These are phyloP conservation scores for Toxoplasma gondii DNA, from an alignment of 169 alveolate species.

Conservation along the genomic window DNA sequence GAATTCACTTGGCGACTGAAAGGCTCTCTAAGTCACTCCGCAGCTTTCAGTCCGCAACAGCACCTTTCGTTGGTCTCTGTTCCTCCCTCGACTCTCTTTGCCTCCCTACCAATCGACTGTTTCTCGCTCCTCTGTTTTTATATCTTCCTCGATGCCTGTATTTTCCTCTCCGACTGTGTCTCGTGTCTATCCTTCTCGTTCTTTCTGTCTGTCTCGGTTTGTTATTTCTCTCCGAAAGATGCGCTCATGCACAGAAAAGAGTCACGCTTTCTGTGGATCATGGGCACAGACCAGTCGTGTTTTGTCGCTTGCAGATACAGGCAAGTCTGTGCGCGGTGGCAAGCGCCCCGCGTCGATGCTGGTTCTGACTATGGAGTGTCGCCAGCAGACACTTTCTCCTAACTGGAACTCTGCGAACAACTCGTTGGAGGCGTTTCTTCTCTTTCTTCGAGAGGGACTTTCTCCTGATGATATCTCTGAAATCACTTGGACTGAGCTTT, in stretches of 20 bases:
- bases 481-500: background rate
- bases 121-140: background rate
- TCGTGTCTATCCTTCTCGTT: too few relatives aligned
- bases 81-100: too few relatives aligned
- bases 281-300: background rate
- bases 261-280: too few relatives aligned
- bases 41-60: too few relatives aligned
- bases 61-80: too few relatives aligned
- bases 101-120: background rate
- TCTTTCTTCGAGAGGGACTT: background rate
- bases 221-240: too few relatives aligned
- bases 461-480: background rate
- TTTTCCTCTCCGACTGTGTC: too few relatives aligned
- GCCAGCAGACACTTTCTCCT: background rate
- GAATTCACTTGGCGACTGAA: too few relatives aligned
- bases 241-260: too few relatives aligned
- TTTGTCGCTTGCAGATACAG: background rate
- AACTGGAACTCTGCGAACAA: background rate
- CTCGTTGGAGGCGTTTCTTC: background rate
- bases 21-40: too few relatives aligned
- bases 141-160: background rate
- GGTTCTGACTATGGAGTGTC: background rate
- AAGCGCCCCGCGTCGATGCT: conserved; percentile 5
- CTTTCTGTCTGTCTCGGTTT: background rate
- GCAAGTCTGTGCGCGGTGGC: background rate